These are phyloP conservation scores for Colletotrichum musicola DNA, from an alignment of 2,329 filamentous ascomycete genomes.

Conservation along the genomic window DNA sequence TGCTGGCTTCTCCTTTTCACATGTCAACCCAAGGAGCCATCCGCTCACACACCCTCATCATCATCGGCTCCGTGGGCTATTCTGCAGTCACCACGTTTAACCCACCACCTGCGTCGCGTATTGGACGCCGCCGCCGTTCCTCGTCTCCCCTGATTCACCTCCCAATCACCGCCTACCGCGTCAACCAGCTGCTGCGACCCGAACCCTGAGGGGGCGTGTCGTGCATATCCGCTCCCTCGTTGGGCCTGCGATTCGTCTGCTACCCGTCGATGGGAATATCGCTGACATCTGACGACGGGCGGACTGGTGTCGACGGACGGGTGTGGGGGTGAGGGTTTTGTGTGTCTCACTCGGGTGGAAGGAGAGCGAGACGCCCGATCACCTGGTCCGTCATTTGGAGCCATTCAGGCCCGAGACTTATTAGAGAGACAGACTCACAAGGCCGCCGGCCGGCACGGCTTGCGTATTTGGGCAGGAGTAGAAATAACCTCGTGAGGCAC, in stretches of 20 bases:
- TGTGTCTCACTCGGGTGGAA: neutral
- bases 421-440: neutral
- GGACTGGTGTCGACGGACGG: neutral
- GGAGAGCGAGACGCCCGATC: constrained; percentile 4
- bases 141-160: constrained; percentile 30
- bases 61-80: constrained; percentile 1
- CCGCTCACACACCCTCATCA: neutral
- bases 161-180: constrained; percentile 35
- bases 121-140: constrained; percentile 6
- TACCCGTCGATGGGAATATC: neutral
- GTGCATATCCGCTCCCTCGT: constrained; percentile 22
- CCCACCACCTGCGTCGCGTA: constrained; percentile 20
- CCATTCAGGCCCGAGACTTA: neutral
- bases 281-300: constrained; percentile 9
- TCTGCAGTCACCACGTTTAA: constrained; percentile 24
- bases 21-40: constrained; percentile 18
- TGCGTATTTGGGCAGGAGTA: too few relatives aligned
- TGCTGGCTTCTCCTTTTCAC: constrained; percentile 29
- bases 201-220: constrained; percentile 18
- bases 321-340: neutral
- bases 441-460: neutral
- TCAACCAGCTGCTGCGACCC: constrained; percentile 21
- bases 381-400: neutral
- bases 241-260: constrained; percentile 6
- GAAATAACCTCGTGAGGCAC: too few relatives aligned